phyloP scores from a whole-genome alignment of 1,139 yeast genomes.

The Pichia sp. region DNA sequence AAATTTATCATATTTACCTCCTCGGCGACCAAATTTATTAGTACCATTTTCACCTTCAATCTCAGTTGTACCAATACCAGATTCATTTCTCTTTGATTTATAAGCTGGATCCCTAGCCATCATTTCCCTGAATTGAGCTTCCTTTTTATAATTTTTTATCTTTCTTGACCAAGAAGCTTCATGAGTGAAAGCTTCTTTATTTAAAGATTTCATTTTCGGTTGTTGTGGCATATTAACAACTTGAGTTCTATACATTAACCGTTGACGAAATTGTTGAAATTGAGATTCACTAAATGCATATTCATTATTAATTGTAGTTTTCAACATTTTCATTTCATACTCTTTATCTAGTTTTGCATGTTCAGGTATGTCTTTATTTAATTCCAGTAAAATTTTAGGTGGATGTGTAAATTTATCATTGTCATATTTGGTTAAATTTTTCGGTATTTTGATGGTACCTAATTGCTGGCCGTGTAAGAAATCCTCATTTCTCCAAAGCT shows the following conservation, averaged over 20 bases:
- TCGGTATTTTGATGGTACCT: constrained; percentile 72
- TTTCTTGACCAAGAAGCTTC: constrained; percentile 28
- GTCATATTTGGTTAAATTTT: constrained; percentile 19
- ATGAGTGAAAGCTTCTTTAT: constrained; percentile 32
- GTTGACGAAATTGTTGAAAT: constrained; percentile 44
- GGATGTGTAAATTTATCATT: constrained; percentile 19
- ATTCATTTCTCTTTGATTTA: constrained; percentile 22
- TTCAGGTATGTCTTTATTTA: constrained; percentile 35
- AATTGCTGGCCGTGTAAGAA: constrained; percentile 63
- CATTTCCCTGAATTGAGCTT: constrained; percentile 29
- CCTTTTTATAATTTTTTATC: constrained; percentile 28
- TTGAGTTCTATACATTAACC: constrained; percentile 43
- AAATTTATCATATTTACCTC: constrained; percentile 11
- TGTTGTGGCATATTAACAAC: constrained; percentile 43
- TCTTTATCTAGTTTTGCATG: constrained; percentile 58
- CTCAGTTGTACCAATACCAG: constrained; percentile 22
- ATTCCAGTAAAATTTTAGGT: constrained; percentile 46
- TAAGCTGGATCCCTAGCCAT: constrained; percentile 20
- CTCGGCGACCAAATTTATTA: constrained; percentile 7
- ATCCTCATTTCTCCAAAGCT: constrained; percentile 65
- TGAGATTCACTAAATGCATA: constrained; percentile 90
- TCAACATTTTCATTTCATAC: constrained; percentile 71
- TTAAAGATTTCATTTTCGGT: constrained; percentile 37
- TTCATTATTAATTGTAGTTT: constrained; percentile 74
- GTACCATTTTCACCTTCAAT: constrained; percentile 7